Conservation (phyloP, 306 rosid genomes). For the Quercus wislizeni region DNA sequence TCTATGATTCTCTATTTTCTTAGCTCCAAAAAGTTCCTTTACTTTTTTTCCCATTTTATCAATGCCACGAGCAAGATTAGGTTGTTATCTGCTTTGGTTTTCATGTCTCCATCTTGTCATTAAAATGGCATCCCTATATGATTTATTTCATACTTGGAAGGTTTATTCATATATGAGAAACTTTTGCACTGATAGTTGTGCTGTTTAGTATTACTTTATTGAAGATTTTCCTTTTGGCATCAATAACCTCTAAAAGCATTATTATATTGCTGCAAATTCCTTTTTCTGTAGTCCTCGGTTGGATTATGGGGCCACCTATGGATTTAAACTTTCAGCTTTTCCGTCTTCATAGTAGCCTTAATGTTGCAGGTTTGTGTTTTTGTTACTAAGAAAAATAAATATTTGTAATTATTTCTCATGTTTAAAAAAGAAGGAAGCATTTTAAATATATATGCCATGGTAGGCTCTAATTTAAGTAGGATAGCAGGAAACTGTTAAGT, state of each 20-base stretch:
- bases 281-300: constrained; percentile 66
- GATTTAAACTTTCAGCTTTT: too few species aligned
- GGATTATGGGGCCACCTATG: constrained; percentile 50
- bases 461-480: background rate
- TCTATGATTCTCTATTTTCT: background rate
- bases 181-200: background rate
- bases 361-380: constrained; percentile 40
- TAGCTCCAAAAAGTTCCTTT: background rate
- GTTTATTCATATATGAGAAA: too few species aligned
- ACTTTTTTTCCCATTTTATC: too few species aligned
- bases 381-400: background rate
- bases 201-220: background rate
- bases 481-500: background rate
- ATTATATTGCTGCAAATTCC: constrained; percentile 65
- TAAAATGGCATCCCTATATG: background rate
- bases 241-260: background rate
- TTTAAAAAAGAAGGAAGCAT: background rate
- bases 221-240: background rate
- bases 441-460: too few species aligned
- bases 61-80: too few species aligned
- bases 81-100: too few species aligned
- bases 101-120: too few species aligned
- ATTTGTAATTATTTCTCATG: background rate
- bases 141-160: background rate
- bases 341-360: too few species aligned